phyloP scores from a whole-genome alignment of 83 land plant species.

The Picea abies region DNA sequence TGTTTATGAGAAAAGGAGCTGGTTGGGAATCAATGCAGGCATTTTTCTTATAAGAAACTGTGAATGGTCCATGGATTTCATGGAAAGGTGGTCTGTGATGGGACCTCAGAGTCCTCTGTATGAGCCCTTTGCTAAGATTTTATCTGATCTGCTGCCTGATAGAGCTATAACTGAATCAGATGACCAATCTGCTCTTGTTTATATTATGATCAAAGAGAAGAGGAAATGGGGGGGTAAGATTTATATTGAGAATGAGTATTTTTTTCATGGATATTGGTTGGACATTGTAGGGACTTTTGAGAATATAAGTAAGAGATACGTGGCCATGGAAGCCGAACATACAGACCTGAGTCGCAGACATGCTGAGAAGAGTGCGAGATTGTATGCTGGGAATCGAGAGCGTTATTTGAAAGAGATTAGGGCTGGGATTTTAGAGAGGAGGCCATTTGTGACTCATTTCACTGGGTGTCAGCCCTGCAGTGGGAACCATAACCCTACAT shows the following conservation, averaged over 20 bases:
- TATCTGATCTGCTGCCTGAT: conserved; percentile 22
- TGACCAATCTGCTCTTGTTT: conserved; percentile 34
- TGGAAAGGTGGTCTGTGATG: conserved; percentile 37
- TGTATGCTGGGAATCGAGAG: neutral
- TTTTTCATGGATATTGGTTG: conserved; percentile 33
- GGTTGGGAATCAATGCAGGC: conserved; percentile 36
- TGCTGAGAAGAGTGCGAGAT: conserved; percentile 3
- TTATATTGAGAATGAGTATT: conserved; percentile 23
- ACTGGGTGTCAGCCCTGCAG: conserved; percentile 30
- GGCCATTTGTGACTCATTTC: conserved; percentile 39
- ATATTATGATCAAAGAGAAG: conserved; percentile 29
- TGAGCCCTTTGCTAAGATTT: conserved; percentile 8
- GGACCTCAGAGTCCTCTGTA: conserved; percentile 16
- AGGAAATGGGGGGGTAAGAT: conserved; percentile 29
- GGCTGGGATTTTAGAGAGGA: neutral
- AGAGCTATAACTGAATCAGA: conserved; percentile 24
- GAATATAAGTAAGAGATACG: conserved; percentile 1
- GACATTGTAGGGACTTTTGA: conserved; percentile 17
- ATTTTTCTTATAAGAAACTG: conserved; percentile 34
- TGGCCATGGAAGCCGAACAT: neutral
- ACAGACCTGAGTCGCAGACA: neutral
- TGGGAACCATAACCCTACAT: conserved; percentile 20
- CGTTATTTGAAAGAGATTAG: neutral
- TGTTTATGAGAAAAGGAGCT: conserved; percentile 26
- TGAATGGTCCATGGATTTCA: conserved; percentile 30